These are phyloP conservation scores for Haplosporangium sp. DNA, from an alignment of 371 early-diverging fungal genomes.

Conservation along the genomic window DNA sequence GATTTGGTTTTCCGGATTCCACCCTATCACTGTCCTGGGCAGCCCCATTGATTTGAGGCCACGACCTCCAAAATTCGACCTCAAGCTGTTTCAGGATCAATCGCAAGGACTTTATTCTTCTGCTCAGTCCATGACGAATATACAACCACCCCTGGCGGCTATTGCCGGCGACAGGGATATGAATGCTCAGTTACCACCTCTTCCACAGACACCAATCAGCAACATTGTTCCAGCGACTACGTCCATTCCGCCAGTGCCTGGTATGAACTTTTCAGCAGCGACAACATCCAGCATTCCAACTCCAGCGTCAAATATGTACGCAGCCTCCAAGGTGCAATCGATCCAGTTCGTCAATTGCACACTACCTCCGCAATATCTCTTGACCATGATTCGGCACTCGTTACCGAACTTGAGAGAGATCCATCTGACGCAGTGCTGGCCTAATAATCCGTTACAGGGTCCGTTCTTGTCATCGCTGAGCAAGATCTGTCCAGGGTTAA, in stretches of 20 bases:
- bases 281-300: not conserved
- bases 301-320: slow-evolving; percentile 1
- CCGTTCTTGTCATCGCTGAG: slow-evolving; percentile 19
- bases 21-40: slow-evolving; percentile 43
- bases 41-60: slow-evolving; percentile 40
- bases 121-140: too few species aligned
- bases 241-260: slow-evolving; percentile 21
- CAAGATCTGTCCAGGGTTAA: slow-evolving; percentile 35
- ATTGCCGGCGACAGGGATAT: not conserved
- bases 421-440: slow-evolving; percentile 46
- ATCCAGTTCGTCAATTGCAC: slow-evolving; percentile 49
- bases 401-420: slow-evolving; percentile 31
- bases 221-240: not conserved
- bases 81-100: slow-evolving; percentile 2
- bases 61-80: slow-evolving; percentile 10
- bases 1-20: slow-evolving; percentile 44
- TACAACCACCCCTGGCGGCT: too few species aligned
- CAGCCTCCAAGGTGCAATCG: slow-evolving; percentile 15
- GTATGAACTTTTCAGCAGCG: slow-evolving; percentile 7
- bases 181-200: not conserved
- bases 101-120: too few species aligned
- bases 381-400: slow-evolving; percentile 44
- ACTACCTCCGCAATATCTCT: slow-evolving; percentile 44
- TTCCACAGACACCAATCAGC: not conserved
- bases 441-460: slow-evolving; percentile 16